Percentiles rank a stretch among this genome's conserved stretches.
Conservation (phyloP, 2,329 filamentous ascomycete species). For the Penicillium sp. region DNA sequence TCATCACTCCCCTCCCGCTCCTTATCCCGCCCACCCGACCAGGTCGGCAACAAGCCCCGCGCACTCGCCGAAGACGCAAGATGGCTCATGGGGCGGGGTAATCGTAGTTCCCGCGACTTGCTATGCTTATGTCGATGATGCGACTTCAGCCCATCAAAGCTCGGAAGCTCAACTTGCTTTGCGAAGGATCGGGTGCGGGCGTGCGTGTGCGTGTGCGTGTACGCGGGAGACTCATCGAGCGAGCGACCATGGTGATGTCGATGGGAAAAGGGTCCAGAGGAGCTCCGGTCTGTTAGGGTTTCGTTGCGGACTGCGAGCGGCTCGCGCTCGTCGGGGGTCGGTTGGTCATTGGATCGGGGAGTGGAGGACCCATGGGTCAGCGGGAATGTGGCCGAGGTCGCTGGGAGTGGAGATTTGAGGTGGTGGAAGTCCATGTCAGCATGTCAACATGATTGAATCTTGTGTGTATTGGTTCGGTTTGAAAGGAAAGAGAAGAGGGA, state of each 20-base stretch:
- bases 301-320: conserved; percentile 27
- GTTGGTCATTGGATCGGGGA: conserved; percentile 29
- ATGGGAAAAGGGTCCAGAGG: conserved; percentile 15
- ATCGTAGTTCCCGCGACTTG: conserved; percentile 41
- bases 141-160: conserved; percentile 23
- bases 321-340: conserved; percentile 22
- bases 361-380: conserved; percentile 35
- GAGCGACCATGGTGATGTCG: conserved; percentile 6
- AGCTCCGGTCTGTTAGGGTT: conserved; percentile 22
- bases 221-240: neutral
- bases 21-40: conserved; percentile 38
- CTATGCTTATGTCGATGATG: conserved; percentile 37
- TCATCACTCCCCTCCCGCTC: conserved; percentile 39
- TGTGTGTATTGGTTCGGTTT: neutral
- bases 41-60: conserved; percentile 41
- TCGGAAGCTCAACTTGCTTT: conserved; percentile 18
- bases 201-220: neutral
- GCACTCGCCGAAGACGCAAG: conserved; percentile 39
- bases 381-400: conserved; percentile 30
- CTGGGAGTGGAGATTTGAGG: conserved; percentile 22
- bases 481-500: neutral
- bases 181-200: conserved; percentile 16
- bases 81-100: conserved; percentile 44
- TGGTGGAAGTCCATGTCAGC: conserved; percentile 27
- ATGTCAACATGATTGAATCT: conserved; percentile 6